Conservation (phyloP, 345 rosid species). For the Hibiscus tridactylites region DNA sequence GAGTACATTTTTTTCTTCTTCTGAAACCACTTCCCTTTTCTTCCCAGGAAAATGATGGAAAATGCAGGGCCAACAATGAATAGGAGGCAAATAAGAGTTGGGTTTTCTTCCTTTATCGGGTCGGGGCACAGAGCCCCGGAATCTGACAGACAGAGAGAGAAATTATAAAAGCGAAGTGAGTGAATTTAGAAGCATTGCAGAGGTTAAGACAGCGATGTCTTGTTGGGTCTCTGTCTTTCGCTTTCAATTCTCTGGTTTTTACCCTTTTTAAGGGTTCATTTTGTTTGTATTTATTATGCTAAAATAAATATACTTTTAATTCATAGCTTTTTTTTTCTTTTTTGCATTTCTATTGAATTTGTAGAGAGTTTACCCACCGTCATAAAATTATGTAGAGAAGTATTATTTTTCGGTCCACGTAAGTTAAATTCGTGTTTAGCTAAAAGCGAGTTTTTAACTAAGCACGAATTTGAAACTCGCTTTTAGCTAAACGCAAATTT, state of each 20-base stretch:
- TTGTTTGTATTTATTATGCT: neutral
- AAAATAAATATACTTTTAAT: no score
- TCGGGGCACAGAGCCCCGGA: conserved; percentile 6
- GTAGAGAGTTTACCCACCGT: no score
- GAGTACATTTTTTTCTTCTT: conserved; percentile 47
- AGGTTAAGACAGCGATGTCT: conserved; percentile 24
- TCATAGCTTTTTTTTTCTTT: no score
- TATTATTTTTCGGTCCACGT: no score
- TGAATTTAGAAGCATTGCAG: conserved; percentile 13
- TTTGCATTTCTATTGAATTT: no score
- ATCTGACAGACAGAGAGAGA: neutral
- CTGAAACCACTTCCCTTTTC: neutral
- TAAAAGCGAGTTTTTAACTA: no score
- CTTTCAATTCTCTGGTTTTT: neutral
- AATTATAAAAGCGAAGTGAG: neutral
- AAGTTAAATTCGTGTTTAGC: no score
- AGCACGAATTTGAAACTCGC: no score
- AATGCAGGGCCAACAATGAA: neutral
- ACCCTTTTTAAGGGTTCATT: neutral
- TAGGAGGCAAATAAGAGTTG: neutral
- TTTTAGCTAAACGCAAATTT: no score
- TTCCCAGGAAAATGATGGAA: neutral
- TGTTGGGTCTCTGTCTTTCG: conserved; percentile 15
- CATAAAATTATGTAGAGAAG: no score
- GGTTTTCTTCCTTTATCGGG: neutral